A percentile compares a stretch with the other conserved stretches of the same genome.
Evolutionary conservation across 768 basidiomycete genomes (phyloP).

Genomic region (Leccinum barrowsii): DNA sequence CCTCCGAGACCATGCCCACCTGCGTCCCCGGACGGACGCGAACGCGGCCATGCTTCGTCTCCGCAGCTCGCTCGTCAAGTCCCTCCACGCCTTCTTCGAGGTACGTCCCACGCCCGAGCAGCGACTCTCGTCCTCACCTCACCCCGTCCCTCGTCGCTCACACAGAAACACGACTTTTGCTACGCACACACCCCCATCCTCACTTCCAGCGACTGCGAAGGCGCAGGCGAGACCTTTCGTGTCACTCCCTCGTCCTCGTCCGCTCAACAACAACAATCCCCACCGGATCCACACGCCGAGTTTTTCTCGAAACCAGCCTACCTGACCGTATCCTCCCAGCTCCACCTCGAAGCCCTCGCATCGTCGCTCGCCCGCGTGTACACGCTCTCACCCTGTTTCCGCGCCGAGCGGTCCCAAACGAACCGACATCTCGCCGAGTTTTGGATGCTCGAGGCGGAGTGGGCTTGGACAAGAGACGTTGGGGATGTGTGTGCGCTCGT

Average conservation of each 20-base stretch:
- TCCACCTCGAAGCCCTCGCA: conserved; percentile 89
- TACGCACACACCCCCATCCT: conserved; percentile 84
- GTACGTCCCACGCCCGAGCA: conserved; percentile 38
- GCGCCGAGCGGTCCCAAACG: conserved; percentile 87
- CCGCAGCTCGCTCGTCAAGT: conserved; percentile 52
- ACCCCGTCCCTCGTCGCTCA: neutral
- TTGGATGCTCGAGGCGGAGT: conserved; percentile 99
- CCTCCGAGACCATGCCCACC: conserved; percentile 80
- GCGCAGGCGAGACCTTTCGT: conserved; percentile 89
- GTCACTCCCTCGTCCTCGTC: conserved; percentile 40
- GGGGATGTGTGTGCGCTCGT: conserved; percentile 52
- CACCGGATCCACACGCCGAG: conserved; percentile 33
- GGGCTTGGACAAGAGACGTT: conserved; percentile 55
- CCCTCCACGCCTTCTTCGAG: conserved; percentile 68
- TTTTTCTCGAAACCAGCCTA: conserved; percentile 78
- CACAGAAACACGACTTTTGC: conserved; percentile 71
- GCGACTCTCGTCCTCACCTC: neutral
- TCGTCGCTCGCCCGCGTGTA: conserved; percentile 79
- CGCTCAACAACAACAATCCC: conserved; percentile 3
- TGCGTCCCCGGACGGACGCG: conserved; percentile 76
- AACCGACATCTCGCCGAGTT: conserved; percentile 94
- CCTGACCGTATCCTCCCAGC: conserved; percentile 92
- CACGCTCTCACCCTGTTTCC: conserved; percentile 90
- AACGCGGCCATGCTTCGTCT: conserved; percentile 75
- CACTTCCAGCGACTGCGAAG: conserved; percentile 92